These are phyloP conservation scores for Populus deltoides DNA, from an alignment of 345 rosid genomes.

Conservation along the genomic window DNA sequence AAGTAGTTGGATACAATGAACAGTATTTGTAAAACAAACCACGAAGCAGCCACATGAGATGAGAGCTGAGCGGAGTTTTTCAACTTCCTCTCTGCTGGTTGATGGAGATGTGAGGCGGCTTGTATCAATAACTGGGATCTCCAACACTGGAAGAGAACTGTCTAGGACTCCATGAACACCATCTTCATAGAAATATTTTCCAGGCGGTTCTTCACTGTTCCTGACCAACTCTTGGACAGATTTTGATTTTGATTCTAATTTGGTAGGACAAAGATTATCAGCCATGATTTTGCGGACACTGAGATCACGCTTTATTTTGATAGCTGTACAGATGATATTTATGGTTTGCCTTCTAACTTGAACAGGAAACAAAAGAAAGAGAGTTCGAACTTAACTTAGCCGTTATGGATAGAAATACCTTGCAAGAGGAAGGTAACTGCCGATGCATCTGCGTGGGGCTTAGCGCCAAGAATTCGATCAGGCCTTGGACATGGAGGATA, in stretches of 20 bases:
- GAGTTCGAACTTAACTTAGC: background rate
- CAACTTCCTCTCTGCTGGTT: constrained; percentile 27
- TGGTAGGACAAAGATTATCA: background rate
- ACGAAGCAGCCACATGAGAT: constrained; percentile 59
- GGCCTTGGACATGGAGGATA: constrained; percentile 67
- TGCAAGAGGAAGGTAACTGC: constrained; percentile 52
- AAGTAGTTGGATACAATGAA: background rate
- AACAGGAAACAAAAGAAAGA: background rate
- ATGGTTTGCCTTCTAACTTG: background rate
- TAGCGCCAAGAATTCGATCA: constrained; percentile 44
- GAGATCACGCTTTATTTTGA: background rate
- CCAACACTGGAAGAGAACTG: constrained; percentile 33
- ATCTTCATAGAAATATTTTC: constrained; percentile 38
- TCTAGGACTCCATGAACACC: constrained; percentile 18
- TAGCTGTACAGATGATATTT: background rate
- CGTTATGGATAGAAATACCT: constrained; percentile 7
- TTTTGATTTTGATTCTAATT: background rate
- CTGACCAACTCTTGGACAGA: constrained; percentile 41
- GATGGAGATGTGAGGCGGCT: constrained; percentile 44
- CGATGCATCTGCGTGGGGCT: constrained; percentile 62
- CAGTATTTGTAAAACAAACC: constrained; percentile 27
- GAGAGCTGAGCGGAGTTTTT: constrained; percentile 49
- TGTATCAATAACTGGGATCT: constrained; percentile 52
- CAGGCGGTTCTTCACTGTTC: constrained; percentile 37
- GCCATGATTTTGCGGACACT: background rate